Evolutionary conservation across 176 grass and related monocot genomes (phyloP).

Genomic region (Pharus latifolius): DNA sequence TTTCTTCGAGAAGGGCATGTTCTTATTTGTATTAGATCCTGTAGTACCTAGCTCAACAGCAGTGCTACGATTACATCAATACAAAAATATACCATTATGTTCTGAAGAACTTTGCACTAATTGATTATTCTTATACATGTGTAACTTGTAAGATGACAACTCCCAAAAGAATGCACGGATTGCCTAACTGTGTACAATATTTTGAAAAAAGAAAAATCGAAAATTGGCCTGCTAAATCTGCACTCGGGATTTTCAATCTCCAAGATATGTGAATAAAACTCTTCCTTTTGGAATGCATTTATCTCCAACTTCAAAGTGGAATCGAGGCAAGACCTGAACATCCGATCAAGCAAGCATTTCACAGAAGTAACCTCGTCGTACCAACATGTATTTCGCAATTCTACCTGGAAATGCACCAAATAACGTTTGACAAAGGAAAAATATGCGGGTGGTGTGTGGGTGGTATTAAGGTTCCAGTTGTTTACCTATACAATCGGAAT

Average conservation of each 20-base stretch:
- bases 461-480: background rate
- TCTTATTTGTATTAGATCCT: background rate
- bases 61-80: background rate
- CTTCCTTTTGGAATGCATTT: background rate
- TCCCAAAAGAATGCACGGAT: background rate
- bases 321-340: background rate
- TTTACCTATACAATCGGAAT: slow-evolving; percentile 68
- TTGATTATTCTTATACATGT: background rate
- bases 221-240: background rate
- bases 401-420: background rate
- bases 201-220: background rate
- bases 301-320: background rate
- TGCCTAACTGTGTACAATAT: background rate
- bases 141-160: background rate
- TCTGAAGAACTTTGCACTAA: background rate
- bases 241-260: background rate
- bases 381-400: background rate
- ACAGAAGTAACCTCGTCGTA: background rate
- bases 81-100: background rate
- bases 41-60: background rate
- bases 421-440: background rate
- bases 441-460: no score
- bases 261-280: background rate
- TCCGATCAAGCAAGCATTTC: background rate
- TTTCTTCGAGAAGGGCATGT: background rate